Evolutionary conservation across 1,284 basidiomycete species (phyloP), one percentile per base, ranked within the genome.

Genomic region (Boletus mariae): DNA sequence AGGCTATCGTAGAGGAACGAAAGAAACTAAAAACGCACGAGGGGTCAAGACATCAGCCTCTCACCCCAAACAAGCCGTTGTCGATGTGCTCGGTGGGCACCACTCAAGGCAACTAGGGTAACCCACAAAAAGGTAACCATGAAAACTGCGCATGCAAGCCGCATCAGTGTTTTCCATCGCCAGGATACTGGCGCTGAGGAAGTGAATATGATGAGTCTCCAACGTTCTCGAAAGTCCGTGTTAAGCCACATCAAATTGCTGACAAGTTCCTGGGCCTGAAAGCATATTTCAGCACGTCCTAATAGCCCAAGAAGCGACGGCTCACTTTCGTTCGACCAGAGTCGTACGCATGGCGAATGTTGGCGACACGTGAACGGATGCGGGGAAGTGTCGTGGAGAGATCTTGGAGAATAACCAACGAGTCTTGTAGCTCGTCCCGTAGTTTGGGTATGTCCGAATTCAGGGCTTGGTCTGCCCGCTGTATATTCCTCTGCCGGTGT

Each of bases 11-110:
- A 20, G 41, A 41, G 11, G 17, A 40, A 45, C 6, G 31, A 29
- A 49, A 45, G n/a, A 42, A 45, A 20, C 10, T 6, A 17, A 10
- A 17, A 47, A 15, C 3, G 20, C 10, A 32, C 43, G 41, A 34
- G 7, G 13, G 4, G 10, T 66, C 45, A 89, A 37, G 82, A 85
- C 76, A 88, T 85, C 53, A 90, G 73, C 51, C 82, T 77, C 62
- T 87, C 84, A 42, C 87, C 87, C 86, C 87, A 90, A 13, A 90
- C 79, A 26, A 88, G 76, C 43, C 85, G 73, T 59, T 87, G 81
- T 58, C 82, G 74, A 63, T 90, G 84, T 13, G 87, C 87, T 35
- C 83, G 74, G 52, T 85, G 83, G 29, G 79, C 85, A 31, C 86
- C 87, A 17, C 75, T 73, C 15, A 86, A 61, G 0, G 80, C 79